Percentiles rank a stretch among this genome's conserved stretches.
phyloP scores from a whole-genome alignment of 2,329 filamentous ascomycete genomes.

The Westerdykella aurantiaca region DNA sequence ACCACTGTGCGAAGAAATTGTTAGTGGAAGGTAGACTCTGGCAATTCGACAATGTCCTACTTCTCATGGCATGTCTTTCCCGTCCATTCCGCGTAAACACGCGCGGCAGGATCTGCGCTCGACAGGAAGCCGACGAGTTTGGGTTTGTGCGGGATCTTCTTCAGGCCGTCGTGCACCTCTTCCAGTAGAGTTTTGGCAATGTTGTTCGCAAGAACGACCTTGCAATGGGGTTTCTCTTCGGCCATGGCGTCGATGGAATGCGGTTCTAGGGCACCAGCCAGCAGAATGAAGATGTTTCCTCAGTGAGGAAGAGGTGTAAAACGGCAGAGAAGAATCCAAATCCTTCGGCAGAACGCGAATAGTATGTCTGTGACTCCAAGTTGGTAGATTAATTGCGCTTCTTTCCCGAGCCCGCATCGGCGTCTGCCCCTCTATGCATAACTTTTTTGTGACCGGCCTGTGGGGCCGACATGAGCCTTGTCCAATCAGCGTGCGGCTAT shows the following conservation, averaged over 20 bases:
- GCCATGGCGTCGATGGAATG: slow-evolving; percentile 18
- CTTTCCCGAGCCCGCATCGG: neutral
- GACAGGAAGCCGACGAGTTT: slow-evolving; percentile 87
- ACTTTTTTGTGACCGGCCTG: slow-evolving; percentile 10
- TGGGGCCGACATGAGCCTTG: slow-evolving; percentile 12
- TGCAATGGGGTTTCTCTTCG: slow-evolving; percentile 58
- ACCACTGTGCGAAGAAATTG: slow-evolving; percentile 52
- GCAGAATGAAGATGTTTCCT: neutral
- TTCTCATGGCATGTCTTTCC: slow-evolving; percentile 94
- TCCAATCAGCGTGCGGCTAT: slow-evolving; percentile 12
- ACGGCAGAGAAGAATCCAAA: slow-evolving; percentile 3
- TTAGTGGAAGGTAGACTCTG: neutral
- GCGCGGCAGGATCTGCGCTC: slow-evolving; percentile 82
- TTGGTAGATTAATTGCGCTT: neutral
- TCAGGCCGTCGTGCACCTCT: slow-evolving; percentile 72
- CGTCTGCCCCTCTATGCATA: neutral
- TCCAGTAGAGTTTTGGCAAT: slow-evolving; percentile 76
- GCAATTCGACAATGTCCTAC: slow-evolving; percentile 51
- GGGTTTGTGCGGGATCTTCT: slow-evolving; percentile 65
- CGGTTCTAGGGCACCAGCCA: neutral
- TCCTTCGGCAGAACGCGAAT: slow-evolving; percentile 2
- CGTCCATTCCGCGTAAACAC: slow-evolving; percentile 95
- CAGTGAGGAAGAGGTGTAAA: slow-evolving; percentile 7
- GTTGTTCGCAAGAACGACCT: slow-evolving; percentile 82
- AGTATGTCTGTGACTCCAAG: neutral